Conservation (phyloP, 805 yeast species). For the Saturnispora bothae region DNA sequence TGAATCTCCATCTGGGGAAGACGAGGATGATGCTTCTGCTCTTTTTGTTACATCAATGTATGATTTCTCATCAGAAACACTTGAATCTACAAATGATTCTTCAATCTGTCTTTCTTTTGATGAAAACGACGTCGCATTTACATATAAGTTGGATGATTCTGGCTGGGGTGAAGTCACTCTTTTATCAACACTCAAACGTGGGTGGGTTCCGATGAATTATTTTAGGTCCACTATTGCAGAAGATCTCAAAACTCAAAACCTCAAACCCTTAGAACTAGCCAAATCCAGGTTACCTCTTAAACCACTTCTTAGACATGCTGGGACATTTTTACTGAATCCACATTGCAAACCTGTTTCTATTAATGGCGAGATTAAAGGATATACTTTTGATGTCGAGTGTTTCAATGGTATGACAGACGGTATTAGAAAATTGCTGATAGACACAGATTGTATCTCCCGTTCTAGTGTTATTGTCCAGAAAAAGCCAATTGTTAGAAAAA, state of each 20-base stretch:
- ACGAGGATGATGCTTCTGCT: constrained; percentile 27
- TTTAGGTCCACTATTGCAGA: constrained; percentile 35
- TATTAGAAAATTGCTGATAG: constrained; percentile 49
- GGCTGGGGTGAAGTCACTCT: constrained; percentile 86
- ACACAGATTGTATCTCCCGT: constrained; percentile 66
- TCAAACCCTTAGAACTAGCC: constrained; percentile 21
- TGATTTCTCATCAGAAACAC: constrained; percentile 30
- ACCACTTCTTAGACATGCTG: constrained; percentile 50
- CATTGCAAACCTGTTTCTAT: constrained; percentile 35
- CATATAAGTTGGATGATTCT: constrained; percentile 66
- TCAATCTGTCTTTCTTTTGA: constrained; percentile 66
- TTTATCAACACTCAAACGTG: constrained; percentile 50
- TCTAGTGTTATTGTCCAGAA: constrained; percentile 59
- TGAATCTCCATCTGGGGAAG: constrained; percentile 9
- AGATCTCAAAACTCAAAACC: constrained; percentile 11
- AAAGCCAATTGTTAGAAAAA: constrained; percentile 48
- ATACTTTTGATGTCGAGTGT: constrained; percentile 44
- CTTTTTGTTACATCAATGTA: constrained; percentile 28
- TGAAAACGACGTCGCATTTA: constrained; percentile 62
- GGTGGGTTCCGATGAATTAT: constrained; percentile 84
- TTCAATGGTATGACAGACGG: constrained; percentile 67
- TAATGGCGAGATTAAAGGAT: constrained; percentile 27
- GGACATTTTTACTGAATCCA: constrained; percentile 56
- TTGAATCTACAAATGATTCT: constrained; percentile 56
- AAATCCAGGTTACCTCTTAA: constrained; percentile 42